Conservation (phyloP, 768 basidiomycete genomes). For the Lactifluus hygrophoroides region DNA sequence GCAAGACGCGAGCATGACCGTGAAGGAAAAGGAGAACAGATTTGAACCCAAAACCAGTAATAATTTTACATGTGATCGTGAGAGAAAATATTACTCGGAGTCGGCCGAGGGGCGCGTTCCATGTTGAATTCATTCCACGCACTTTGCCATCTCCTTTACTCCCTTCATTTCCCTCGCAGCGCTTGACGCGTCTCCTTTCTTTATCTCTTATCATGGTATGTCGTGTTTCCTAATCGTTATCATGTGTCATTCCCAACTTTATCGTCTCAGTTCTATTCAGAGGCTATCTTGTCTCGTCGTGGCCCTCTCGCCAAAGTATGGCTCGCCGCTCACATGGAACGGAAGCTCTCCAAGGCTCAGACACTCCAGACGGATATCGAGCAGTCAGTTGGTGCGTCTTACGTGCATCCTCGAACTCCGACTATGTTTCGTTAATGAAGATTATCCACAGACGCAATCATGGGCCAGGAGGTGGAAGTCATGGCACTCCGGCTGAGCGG, state of each 20-base stretch:
- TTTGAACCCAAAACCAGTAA: not conserved
- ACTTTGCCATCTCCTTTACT: not conserved
- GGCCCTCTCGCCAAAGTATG: constrained; percentile 96
- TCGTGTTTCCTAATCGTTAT: not conserved
- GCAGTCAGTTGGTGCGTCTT: constrained; percentile 72
- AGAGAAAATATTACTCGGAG: not conserved
- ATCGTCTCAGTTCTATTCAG: constrained; percentile 70
- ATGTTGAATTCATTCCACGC: constrained; percentile 1
- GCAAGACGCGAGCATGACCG: constrained; percentile 9
- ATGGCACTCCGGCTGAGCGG: constrained; percentile 97
- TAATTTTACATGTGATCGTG: constrained; percentile 1
- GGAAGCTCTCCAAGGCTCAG: constrained; percentile 93
- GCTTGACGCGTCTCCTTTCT: constrained; percentile 15
- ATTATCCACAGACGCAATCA: constrained; percentile 62
- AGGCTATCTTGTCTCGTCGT: constrained; percentile 86
- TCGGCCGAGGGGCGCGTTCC: not conserved
- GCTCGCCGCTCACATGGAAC: constrained; percentile 98
- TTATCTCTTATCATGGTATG: constrained; percentile 17
- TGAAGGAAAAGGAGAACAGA: not conserved
- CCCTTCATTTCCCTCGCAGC: not conserved
- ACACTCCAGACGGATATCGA: constrained; percentile 93
- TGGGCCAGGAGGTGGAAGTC: constrained; percentile 84
- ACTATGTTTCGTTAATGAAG: not conserved
- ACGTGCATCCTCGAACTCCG: not conserved
- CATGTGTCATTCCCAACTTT: not conserved